Base-by-base conservation (phyloP, 2,329 filamentous ascomycete genomes). In the Fusarium chlamydosporum region DNA sequence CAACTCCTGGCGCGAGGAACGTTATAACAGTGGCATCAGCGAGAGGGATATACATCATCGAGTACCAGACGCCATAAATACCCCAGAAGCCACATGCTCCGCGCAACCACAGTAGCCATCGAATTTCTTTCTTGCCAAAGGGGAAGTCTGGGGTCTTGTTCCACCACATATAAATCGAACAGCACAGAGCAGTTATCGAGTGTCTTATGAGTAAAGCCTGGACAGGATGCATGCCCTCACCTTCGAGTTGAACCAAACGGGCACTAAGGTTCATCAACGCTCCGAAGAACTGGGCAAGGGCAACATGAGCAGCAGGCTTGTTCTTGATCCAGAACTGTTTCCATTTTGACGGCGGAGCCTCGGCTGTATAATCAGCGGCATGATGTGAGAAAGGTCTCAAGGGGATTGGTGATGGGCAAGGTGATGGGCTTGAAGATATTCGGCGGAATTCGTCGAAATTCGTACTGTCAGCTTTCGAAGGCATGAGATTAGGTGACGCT, bases 1-100 rank as follows among this genome's bases (percentile, higher is more conserved):
- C 88, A 7, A 96, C 84, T 15, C 90, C 91, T 0, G 94, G 94
- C 0, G 91, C 88, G 7, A 97, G 84, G 76, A 97, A 97, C 10
- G 93, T 96, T 54, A 97, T 91, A 34, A 97, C 94, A 0, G 92
- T 96, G 3, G 94, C 93, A 76, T 97, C 94, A 16, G 93, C 91
- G 3, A 97, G 85, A 1, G 93, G 92, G 4, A 97, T 86, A 73
- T 96, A 96, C 75, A 92, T 86, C 59, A 85, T 85, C 12, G 82
- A 84, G 67, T 81, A 85, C 84, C 83, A 96, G 80, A 96, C 87
- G 35, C 91, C 91, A 76, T 90, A 94, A 6, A 96, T 90, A 12
- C 92, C 93, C 76, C 93, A 91, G 75, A 85, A 86, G n/a, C 93
- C 94, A 31, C 85, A 85, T 3, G 92, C 77, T 1, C 92, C 92